Evolutionary conservation across 768 basidiomycete genomes (phyloP), one percentile per base, ranked within the genome.

Genomic region (Krasilnikovozyma curviuscula): DNA sequence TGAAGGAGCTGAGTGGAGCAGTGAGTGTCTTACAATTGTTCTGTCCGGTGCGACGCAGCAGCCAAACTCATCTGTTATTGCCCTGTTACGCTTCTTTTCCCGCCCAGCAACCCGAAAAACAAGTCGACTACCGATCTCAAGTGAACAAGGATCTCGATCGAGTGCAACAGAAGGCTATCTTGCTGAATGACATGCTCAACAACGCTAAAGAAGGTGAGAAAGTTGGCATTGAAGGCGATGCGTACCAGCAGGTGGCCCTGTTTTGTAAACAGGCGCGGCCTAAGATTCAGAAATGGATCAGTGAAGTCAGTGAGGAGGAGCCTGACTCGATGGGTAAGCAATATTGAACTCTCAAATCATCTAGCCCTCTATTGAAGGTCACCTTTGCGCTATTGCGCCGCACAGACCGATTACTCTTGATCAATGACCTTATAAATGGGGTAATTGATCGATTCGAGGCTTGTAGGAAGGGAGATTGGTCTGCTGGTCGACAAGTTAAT

Each of bases 211-310:
- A 73, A 34, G 75, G 81, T 3, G 89, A 97, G 66, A 70, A 68
- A 50, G 83, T 89, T 57, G 84, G 65, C 7, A 35, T 76, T 29
- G 68, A 73, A 29, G 91, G 93, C 4, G 93, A 98, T 63, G 88
- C 77, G 2, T 98, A 95, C 57, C 57, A 84, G 80, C 93, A 98
- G 78, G 86, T 97, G 2, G 81, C 91, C 0, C 67, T 75, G 0
- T 77, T 91, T 32, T 73, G 93, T 13, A 70, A 69, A 25, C 72
- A 73, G 38, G 88, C 89, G 2, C 73, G 88, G 40, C 93, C 93
- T 0, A 95, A 82, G 68, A 74, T 97, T 38, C 93, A 98, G 65
- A 91, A 86, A 59, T 97, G 93, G 91, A 83, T 97, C 49, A 83
- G 81, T 9, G 86, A 95, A 56, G 86, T 85, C 16, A 81, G 86